These are phyloP conservation scores for Leishmania martiniquensis DNA, from an alignment of 208 protist species.

Conservation along the genomic window DNA sequence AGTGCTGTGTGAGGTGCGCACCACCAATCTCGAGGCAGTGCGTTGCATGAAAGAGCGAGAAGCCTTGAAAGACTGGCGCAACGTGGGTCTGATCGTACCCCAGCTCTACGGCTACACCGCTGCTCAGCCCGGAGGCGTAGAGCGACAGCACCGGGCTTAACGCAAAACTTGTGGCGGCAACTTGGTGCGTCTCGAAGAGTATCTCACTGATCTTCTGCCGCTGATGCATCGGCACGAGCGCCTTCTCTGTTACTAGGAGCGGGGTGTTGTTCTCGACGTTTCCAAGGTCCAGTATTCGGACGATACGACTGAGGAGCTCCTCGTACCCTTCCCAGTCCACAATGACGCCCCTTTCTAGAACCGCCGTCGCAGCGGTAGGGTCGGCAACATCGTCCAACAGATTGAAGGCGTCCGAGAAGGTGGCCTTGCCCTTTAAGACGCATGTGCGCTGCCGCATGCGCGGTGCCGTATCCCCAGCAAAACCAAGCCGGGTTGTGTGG, in stretches of 20 bases:
- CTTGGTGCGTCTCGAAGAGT: slow-evolving; percentile 85
- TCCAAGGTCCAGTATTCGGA: slow-evolving; percentile 66
- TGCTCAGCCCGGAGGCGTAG: slow-evolving; percentile 87
- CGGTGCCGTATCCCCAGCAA: slow-evolving; percentile 86
- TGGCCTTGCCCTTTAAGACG: slow-evolving; percentile 36
- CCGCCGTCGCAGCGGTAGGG: slow-evolving; percentile 22
- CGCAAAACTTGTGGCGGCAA: slow-evolving; percentile 67
- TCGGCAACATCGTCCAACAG: slow-evolving; percentile 20
- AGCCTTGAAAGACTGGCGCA: slow-evolving; percentile 98
- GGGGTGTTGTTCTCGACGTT: slow-evolving; percentile 67
- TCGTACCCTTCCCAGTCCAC: slow-evolving; percentile 91
- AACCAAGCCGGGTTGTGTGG: slow-evolving; percentile 83
- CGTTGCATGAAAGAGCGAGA: slow-evolving; percentile 93
- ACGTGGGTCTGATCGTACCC: slow-evolving; percentile 98
- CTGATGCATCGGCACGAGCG: slow-evolving; percentile 80
- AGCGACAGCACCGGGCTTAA: slow-evolving; percentile 87
- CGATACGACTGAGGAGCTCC: slow-evolving; percentile 68
- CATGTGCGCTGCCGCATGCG: slow-evolving; percentile 79
- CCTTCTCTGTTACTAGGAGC: slow-evolving; percentile 90
- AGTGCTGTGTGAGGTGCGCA: slow-evolving; percentile 60
- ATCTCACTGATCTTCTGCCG: slow-evolving; percentile 88
- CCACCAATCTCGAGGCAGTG: slow-evolving; percentile 85
- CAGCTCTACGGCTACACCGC: slow-evolving; percentile 93
- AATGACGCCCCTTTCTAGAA: slow-evolving; percentile 67
- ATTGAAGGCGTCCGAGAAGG: slow-evolving; percentile 63